phyloP scores from a whole-genome alignment of 306 rosid genomes.

The Prinsepia uniflora region DNA sequence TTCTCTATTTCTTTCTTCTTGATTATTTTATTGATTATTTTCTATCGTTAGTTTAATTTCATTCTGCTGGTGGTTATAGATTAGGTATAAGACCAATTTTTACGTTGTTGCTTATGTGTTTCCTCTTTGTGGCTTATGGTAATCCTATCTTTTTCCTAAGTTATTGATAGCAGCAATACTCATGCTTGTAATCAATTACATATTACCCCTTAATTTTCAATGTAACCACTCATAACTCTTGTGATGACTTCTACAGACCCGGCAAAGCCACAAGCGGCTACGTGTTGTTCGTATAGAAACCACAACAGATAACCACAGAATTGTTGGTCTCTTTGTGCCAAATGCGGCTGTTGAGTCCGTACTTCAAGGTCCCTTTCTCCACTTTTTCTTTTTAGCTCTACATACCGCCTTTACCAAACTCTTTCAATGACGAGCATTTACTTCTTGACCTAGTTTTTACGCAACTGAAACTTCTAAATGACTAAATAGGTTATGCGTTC shows the following conservation, averaged over 20 bases:
- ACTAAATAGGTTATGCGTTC: background rate
- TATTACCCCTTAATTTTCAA: background rate
- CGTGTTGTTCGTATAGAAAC: slow-evolving; percentile 95
- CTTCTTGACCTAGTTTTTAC: background rate
- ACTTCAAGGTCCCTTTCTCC: slow-evolving; percentile 63
- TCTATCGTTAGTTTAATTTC: too few species aligned
- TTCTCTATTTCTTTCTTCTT: too few species aligned
- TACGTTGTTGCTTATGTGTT: background rate
- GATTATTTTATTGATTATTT: too few species aligned
- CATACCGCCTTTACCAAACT: background rate
- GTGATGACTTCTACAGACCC: slow-evolving; percentile 50
- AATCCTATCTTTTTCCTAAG: too few species aligned
- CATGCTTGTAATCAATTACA: too few species aligned
- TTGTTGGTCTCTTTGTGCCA: slow-evolving; percentile 92
- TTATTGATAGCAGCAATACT: too few species aligned
- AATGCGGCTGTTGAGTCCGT: slow-evolving; percentile 90
- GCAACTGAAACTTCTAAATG: background rate
- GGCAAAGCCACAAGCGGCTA: slow-evolving; percentile 82
- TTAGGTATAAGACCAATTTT: background rate
- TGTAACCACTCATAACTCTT: slow-evolving; percentile 1
- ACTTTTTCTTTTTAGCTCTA: background rate
- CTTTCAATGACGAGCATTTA: background rate
- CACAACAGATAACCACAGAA: slow-evolving; percentile 63
- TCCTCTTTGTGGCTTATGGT: background rate
- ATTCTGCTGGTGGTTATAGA: too few species aligned